Conservation (phyloP, 2,329 filamentous ascomycete genomes). For the Purpureocillium takamizusanense region DNA sequence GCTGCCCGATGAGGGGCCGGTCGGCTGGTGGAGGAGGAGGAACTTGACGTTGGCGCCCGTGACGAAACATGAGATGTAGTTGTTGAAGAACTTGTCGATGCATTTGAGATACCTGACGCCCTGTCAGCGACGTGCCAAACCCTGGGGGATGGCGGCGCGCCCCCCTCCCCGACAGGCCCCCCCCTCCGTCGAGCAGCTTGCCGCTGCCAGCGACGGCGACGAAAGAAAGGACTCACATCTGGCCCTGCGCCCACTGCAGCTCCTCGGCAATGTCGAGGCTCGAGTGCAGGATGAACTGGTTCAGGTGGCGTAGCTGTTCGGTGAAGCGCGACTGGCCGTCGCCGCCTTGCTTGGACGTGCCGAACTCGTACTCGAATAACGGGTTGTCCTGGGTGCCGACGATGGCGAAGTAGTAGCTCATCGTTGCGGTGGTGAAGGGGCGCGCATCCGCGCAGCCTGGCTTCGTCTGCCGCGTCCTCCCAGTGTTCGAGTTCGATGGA, state of each 20-base stretch:
- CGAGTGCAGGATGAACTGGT: constrained; percentile 95
- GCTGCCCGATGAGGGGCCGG: constrained; percentile 28
- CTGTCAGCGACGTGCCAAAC: constrained; percentile 1
- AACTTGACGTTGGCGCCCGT: constrained; percentile 91
- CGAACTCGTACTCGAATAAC: constrained; percentile 94
- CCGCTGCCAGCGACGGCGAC: too few species aligned
- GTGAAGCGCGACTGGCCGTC: constrained; percentile 86
- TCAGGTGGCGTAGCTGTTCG: constrained; percentile 83
- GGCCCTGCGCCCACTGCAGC: constrained; percentile 81
- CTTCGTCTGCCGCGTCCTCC: neutral
- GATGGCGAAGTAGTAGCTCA: constrained; percentile 99
- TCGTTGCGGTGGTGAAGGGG: constrained; percentile 29
- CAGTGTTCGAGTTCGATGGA: neutral
- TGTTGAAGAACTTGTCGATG: constrained; percentile 94
- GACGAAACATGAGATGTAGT: constrained; percentile 90
- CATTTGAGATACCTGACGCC: constrained; percentile 78
- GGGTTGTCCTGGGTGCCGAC: constrained; percentile 93
- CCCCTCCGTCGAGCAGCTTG: too few species aligned
- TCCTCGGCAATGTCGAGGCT: constrained; percentile 93
- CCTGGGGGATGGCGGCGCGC: too few species aligned
- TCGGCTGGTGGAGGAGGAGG: constrained; percentile 82
- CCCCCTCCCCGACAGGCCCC: too few species aligned
- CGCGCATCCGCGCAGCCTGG: constrained; percentile 1
- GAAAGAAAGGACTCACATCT: constrained; percentile 51
- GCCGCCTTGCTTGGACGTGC: constrained; percentile 90